phyloP scores from a whole-genome alignment of 345 rosid genomes.

The Eucalyptus sp. region DNA sequence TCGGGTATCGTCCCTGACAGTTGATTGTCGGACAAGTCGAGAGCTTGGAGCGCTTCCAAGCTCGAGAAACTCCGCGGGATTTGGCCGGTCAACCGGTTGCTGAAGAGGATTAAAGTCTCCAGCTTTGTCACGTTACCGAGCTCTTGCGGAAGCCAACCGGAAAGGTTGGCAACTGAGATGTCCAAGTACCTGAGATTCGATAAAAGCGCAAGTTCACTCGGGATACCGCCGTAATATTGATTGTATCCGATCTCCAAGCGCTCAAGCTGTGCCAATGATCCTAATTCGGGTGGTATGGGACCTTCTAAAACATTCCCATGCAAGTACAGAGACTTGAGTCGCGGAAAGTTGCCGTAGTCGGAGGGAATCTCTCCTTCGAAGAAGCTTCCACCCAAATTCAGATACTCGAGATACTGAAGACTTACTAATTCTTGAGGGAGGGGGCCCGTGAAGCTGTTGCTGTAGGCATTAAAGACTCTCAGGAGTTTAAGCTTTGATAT shows the following conservation, averaged over 20 bases:
- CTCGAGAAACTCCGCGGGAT: constrained; percentile 58
- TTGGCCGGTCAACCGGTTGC: constrained; percentile 42
- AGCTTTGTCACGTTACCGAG: constrained; percentile 58
- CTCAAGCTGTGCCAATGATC: constrained; percentile 46
- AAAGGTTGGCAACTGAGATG: constrained; percentile 47
- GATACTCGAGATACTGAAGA: constrained; percentile 55
- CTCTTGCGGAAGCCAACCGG: constrained; percentile 47
- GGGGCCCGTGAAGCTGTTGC: constrained; percentile 65
- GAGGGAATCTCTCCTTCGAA: constrained; percentile 68
- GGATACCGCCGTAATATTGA: constrained; percentile 41
- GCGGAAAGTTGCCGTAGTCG: constrained; percentile 42
- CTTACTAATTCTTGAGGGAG: constrained; percentile 41
- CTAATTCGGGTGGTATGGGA: constrained; percentile 47
- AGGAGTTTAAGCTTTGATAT: constrained; percentile 67
- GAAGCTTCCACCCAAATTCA: constrained; percentile 96
- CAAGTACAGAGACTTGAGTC: constrained; percentile 38
- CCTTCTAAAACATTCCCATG: constrained; percentile 75
- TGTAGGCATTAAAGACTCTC: constrained; percentile 57
- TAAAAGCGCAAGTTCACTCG: constrained; percentile 38
- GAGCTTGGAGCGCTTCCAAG: constrained; percentile 26
- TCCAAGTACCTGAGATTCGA: constrained; percentile 57
- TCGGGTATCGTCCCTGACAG: constrained; percentile 61
- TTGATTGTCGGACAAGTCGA: constrained; percentile 67
- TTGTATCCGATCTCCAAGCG: constrained; percentile 83
- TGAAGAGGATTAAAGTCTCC: constrained; percentile 39